Base-by-base conservation (phyloP, 768 basidiomycete species). In the Russula dissimulans region DNA sequence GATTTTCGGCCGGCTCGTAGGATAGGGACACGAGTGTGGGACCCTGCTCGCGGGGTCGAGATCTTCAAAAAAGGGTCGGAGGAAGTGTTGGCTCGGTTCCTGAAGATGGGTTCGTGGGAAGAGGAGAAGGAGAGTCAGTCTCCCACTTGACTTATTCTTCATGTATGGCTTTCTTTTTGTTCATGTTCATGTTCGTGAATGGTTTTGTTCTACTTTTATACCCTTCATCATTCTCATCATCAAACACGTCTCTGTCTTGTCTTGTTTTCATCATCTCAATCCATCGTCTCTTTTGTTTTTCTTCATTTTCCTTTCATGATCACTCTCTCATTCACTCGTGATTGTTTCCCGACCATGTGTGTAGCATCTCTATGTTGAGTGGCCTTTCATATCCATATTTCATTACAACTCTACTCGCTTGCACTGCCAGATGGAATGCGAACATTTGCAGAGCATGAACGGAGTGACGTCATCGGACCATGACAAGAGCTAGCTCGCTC, bases 1-100 rank as follows among this genome's bases (percentile, higher is more conserved):
- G 60, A 71, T 34, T 62, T 66, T 9, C 67, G 63, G 17, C 68
- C 73, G 10, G 51, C 34, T 18, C 72, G 70, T 42, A 82, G 79
- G 66, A 77, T 62, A 26, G 69, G 79, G 22, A 80, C 79, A 3
- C 80, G 91, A 22, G 85, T 88, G 5, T 95, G 88, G 84, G 91
- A 94, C 69, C 92, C 92, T 17, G 84, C 85, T 10, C 84, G 91
- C 22, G 87, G 86, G 46, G 84, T 94, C 3, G 92, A 95, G 60
- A 67, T 88, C 43, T 92, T 94, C 74, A 94, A 92, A 71, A 82
- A 82, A 54, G 87, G 87, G 14, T 92, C 91, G 2, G 91, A 95
- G 70, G 88, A 94, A 67, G 90, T 93, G 29, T 77, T 95, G 32
- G 82, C 87, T 10, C 78, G 88, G 50, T 93, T 95, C 72, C 74